Evolutionary conservation across 2,329 filamentous ascomycete species (phyloP), one percentile per base, ranked within the genome.

Genomic region (Botryosphaeria dothidea): DNA sequence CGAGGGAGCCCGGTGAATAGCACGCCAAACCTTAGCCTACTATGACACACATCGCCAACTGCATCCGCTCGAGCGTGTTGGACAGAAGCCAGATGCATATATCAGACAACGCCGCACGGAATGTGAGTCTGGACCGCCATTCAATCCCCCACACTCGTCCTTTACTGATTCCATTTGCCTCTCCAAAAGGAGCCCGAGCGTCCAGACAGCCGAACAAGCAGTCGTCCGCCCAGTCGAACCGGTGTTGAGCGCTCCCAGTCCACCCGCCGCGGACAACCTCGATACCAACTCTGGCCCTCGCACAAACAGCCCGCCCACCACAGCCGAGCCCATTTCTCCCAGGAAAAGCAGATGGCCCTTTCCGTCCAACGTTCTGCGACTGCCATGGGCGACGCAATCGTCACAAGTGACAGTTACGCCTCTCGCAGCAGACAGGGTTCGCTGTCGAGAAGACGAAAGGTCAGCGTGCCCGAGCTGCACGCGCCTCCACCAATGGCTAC

Each of bases 41-140:
- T 74, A 78, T 79, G 76, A 74, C 75, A 76, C 77, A 79, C 73
- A 79, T 79, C 70, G 76, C 77, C 72, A 77, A 77, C 74, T 78
- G 76, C 74, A 77, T 79, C 69, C 74, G 77, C 62, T 72, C 69
- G 48, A 65, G 63, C 63, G 63, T 54, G 71, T 71, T 61, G 70
- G 71, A 69, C 70, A 73, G 64, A 73, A 69, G 65, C 69, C 71
- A 60, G 70, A 70, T 66, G 70, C 76, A 77, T 77, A 77, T 78
- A 77, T 69, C 69, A 54, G 63, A 65, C 29, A 52, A 57, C 19
- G 5, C 17, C 48, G 36, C 51, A 25, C 36, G 43, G 25, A 57
- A 17, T 49, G 57, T 63, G 41, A 62, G 64, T 60, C 58, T 63
- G 31, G 21, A 41, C 15, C 25, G 38, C 21, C 43, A 58, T 15